Conservation (phyloP, 208 protist genomes). For the Trypanosoma lewisi region DNA sequence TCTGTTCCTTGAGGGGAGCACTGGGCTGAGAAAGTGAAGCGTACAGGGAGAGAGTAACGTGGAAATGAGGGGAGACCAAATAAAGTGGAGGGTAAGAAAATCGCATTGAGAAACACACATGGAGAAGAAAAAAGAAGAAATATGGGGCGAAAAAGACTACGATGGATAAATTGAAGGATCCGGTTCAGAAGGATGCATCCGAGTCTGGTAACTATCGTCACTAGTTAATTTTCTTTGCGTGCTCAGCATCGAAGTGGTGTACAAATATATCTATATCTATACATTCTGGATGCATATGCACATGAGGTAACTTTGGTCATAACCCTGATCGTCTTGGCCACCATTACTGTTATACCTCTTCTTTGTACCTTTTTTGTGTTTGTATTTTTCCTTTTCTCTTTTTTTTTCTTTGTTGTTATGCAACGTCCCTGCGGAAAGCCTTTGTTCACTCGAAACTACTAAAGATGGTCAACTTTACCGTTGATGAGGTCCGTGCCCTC, state of each 20-base stretch:
- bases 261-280: background rate
- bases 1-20: background rate
- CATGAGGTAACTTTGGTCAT: no score
- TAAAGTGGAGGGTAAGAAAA: background rate
- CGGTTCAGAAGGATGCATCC: background rate
- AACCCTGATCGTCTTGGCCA: no score
- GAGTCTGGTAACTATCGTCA: background rate
- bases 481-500: no score
- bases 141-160: background rate
- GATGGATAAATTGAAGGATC: background rate
- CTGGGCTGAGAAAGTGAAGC: background rate
- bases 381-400: no score
- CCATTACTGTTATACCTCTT: no score
- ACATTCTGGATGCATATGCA: no score
- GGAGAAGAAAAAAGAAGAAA: background rate
- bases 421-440: no score
- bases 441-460: no score
- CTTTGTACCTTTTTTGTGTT: no score
- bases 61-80: background rate
- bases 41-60: background rate
- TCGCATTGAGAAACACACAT: background rate
- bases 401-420: no score
- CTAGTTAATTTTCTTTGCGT: background rate
- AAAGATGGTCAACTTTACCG: no score
- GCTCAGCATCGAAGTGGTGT: background rate